Evolutionary conservation across 2,329 filamentous ascomycete genomes (phyloP), one percentile per base, ranked within the genome.

Genomic region (Coniosporium tulheliwenetii): DNA sequence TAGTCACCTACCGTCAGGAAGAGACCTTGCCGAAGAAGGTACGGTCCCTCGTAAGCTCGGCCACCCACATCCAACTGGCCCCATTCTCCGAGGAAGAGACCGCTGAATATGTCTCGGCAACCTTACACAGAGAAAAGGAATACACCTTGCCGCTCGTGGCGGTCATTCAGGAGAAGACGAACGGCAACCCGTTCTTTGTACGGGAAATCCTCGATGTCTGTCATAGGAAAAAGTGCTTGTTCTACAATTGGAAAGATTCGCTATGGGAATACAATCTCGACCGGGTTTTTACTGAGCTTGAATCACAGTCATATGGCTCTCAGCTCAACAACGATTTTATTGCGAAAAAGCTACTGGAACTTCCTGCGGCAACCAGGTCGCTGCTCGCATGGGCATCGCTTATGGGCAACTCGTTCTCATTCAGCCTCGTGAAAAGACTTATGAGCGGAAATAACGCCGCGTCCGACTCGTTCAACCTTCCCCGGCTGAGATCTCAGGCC

Each of bases 171-270:
- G 86, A 89, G 52, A 93, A 91, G 62, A 89, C 84, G 8, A 75
- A 75, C 19, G 87, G 87, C 1, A 94, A 93, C 45, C 81, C 86
- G 0, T 95, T 94, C 52, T 93, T 91, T 52, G 82, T 94, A 57
- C 73, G 85, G 41, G 85, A 94, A 60, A 93, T 95, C 73, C 71
- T 95, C 4, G 84, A 84, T 52, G 80, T 81, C 2, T 93, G 85
- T 55, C 79, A 93, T 56, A 77, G 84, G 34, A 91, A 85, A 54
- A 80, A 80, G 48, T 93, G 84, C 56, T 81, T 95, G 39, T 93
- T 79, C 74, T 95, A 93, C 58, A 85, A 86, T 45, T 94, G 91
- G 69, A 78, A 77, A 49, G 75, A 81, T 47, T 83, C 78, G 37
- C 71, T 73, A 37, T 96, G 89, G 89, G 71, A 81, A 36, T 95